A percentile compares a stretch with the other conserved stretches of the same genome.
Evolutionary conservation across 169 alveolate species (phyloP).

Genomic region (Toxoplasma gondii): DNA sequence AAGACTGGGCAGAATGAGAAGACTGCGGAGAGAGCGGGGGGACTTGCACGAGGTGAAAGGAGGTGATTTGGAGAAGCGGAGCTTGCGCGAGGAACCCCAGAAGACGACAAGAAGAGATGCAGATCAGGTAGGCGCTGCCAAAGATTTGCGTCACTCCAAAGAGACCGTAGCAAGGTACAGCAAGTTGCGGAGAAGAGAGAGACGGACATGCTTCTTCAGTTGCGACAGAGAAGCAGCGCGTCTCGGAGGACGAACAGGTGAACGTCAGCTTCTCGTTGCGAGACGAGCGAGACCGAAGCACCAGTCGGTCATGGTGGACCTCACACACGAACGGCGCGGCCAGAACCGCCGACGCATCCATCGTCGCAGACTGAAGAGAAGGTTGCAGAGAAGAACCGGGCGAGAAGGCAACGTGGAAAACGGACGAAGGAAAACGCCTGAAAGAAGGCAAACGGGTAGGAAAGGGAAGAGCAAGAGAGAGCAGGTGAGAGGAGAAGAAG

Average conservation of each 20-base stretch:
- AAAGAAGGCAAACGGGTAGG: not conserved
- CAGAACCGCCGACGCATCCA: not conserved
- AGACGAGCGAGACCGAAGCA: not conserved
- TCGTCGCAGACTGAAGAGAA: not conserved
- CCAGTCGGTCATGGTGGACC: not conserved
- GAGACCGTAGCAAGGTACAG: slow-evolving; percentile 31
- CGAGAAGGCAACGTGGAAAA: not conserved
- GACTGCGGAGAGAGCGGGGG: not conserved
- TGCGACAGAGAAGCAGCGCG: not conserved
- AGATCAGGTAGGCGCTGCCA: not conserved
- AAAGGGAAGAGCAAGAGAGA: not conserved
- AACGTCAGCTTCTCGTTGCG: not conserved
- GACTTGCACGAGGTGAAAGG: slow-evolving; percentile 31
- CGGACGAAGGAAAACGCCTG: not conserved
- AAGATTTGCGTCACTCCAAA: slow-evolving; percentile 32
- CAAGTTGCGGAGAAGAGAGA: not conserved
- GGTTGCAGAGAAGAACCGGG: not conserved
- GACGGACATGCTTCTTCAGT: not conserved
- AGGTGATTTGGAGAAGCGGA: slow-evolving; percentile 1
- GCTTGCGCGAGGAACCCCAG: slow-evolving; percentile 27
- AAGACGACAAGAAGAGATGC: not conserved
- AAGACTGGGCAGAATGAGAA: not conserved
- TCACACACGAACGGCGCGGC: not conserved
- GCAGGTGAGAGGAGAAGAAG: not conserved
- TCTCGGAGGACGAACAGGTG: not conserved